Base-by-base conservation (phyloP, 495 filamentous ascomycete genomes). In the Trichoderma virens region DNA sequence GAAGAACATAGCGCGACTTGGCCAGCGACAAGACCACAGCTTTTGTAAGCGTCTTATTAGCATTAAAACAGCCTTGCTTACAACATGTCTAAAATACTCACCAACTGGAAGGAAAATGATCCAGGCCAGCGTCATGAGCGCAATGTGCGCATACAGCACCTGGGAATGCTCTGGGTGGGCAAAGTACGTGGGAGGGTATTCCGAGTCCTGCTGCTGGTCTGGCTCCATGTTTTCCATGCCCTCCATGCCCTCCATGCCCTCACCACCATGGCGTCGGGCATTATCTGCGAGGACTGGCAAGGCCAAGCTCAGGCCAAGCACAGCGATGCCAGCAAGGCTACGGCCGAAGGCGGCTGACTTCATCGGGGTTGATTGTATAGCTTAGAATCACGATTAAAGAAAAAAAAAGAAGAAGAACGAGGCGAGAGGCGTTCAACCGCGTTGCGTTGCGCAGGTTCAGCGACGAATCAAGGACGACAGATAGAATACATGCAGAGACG, bases 21-120 rank as follows among this genome's bases (percentile, higher is more conserved):
- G 88, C 88, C 65, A 97, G 81, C 63, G 90, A 93, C 23, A 98
- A 79, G 87, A 96, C 89, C 65, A 93, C 86, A 67, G 85, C 92
- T 95, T 65, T n/a, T n/a, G 59, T 6, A 0, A 38, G 13, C 39
- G 16, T 47, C 43, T 35, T 8, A 62, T 74, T 71, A 75, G 69
- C 27, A 68, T 30, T 54, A 16, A 35, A 41, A 43, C 25, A 18
- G 23, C 25, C 2, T 31, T 39, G 20, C 28, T 20, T 59, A 30
- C 23, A 23, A 20, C n/a, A n/a, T n/a, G n/a, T n/a, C n/a, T n/a
- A n/a, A n/a, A n/a, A n/a, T n/a, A 74, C 87, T 74, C 79, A 95
- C 92, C 86, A 69, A 88, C 75, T 34, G 94, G 93, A 61, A 98
- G 81, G 61, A 96, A 70, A 60, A 97, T 85, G 59, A 92, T 82